phyloP scores from a whole-genome alignment of 2,329 filamentous ascomycete genomes.

The Exophiala lecanii-corni region DNA sequence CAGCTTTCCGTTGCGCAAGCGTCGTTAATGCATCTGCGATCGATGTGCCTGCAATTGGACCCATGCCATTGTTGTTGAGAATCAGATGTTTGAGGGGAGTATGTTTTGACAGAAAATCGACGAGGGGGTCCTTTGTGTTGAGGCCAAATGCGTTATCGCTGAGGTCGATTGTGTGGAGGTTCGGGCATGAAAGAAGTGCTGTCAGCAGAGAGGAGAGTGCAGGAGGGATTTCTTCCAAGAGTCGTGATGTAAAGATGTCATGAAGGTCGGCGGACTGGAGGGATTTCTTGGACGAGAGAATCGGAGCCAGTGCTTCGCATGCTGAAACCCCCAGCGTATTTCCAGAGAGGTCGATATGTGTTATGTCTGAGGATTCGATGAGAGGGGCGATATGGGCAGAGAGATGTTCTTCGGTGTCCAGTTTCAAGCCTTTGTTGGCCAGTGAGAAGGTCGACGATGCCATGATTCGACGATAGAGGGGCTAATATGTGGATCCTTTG shows the following conservation, averaged over 20 bases:
- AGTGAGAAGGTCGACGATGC: constrained; percentile 66
- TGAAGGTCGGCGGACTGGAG: constrained; percentile 81
- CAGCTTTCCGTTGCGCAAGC: constrained; percentile 78
- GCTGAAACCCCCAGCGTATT: constrained; percentile 92
- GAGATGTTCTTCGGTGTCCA: constrained; percentile 81
- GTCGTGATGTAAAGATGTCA: constrained; percentile 94
- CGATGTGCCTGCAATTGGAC: constrained; percentile 81
- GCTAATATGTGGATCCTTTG: constrained; percentile 3
- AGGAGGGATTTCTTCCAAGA: constrained; percentile 88
- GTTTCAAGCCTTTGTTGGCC: constrained; percentile 86
- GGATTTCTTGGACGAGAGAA: constrained; percentile 77
- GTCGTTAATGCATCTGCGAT: constrained; percentile 82
- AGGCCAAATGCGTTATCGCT: constrained; percentile 98
- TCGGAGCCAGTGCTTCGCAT: constrained; percentile 76
- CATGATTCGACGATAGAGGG: constrained; percentile 8
- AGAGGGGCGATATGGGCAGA: constrained; percentile 77
- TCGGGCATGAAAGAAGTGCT: constrained; percentile 77
- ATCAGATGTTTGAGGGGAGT: constrained; percentile 88
- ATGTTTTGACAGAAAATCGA: constrained; percentile 84
- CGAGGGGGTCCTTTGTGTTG: constrained; percentile 87
- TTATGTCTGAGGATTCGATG: constrained; percentile 65
- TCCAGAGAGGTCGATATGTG: constrained; percentile 80
- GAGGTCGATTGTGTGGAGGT: constrained; percentile 86
- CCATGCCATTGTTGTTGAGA: constrained; percentile 97
- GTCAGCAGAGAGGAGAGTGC: constrained; percentile 81